phyloP scores from a whole-genome alignment of 768 basidiomycete species.

The Cubamyces sp. region DNA sequence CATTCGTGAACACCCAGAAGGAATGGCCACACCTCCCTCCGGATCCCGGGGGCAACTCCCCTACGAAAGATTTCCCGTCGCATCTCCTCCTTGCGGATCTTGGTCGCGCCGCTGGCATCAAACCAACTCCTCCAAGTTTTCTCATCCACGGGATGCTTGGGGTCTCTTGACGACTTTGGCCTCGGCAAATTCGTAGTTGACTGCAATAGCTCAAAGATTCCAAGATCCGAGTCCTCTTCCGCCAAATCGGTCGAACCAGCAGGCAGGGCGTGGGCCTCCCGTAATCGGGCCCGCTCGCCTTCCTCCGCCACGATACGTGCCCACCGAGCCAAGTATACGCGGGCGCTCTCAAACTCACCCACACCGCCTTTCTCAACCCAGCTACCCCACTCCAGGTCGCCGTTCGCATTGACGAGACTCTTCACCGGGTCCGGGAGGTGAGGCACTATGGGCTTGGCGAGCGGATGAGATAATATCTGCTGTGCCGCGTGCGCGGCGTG shows the following conservation, averaged over 20 bases:
- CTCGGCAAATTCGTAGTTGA: slow-evolving; percentile 79
- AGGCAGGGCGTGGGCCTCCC: slow-evolving; percentile 74
- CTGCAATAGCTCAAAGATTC: slow-evolving; percentile 86
- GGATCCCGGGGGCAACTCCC: slow-evolving; percentile 60
- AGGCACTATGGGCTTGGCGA: slow-evolving; percentile 94
- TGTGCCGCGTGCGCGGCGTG: slow-evolving; percentile 93
- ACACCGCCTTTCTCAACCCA: slow-evolving; percentile 94
- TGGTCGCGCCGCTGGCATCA: slow-evolving; percentile 67
- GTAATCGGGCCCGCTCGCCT: slow-evolving; percentile 84
- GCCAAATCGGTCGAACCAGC: slow-evolving; percentile 51
- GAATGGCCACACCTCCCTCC: slow-evolving; percentile 90
- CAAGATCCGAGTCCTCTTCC: slow-evolving; percentile 75
- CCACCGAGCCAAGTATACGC: slow-evolving; percentile 96
- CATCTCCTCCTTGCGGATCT: slow-evolving; percentile 69
- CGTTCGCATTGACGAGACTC: slow-evolving; percentile 86
- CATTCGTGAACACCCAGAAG: slow-evolving; percentile 84
- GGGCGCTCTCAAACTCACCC: slow-evolving; percentile 94
- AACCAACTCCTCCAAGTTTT: slow-evolving; percentile 83
- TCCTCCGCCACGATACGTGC: slow-evolving; percentile 97
- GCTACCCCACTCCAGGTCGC: slow-evolving; percentile 92
- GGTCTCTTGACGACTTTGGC: slow-evolving; percentile 83
- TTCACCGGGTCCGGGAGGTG: slow-evolving; percentile 94
- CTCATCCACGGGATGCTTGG: slow-evolving; percentile 74
- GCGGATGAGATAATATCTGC: slow-evolving; percentile 91
- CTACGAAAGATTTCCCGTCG: slow-evolving; percentile 77